Evolutionary conservation across 805 yeast genomes (phyloP).

Genomic region (Ogataea nitratoaversa): DNA sequence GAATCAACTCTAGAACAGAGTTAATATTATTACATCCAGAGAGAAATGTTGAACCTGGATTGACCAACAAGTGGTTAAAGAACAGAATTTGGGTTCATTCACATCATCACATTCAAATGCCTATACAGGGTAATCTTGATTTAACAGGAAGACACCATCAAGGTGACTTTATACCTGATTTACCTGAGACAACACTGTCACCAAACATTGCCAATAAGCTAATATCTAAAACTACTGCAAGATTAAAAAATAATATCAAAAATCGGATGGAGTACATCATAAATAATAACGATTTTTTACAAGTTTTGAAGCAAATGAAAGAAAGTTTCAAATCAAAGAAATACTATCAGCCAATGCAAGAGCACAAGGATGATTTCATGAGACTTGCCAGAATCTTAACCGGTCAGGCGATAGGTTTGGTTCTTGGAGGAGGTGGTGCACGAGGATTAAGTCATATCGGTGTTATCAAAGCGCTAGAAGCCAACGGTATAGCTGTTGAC

Average conservation of each 20-base stretch:
- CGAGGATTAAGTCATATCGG: constrained; percentile 93
- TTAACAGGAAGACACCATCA: background rate
- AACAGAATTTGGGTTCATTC: constrained; percentile 86
- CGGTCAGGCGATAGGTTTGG: constrained; percentile 91
- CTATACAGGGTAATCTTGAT: constrained; percentile 8
- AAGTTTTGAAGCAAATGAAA: constrained; percentile 24
- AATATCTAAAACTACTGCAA: constrained; percentile 22
- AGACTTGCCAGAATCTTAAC: constrained; percentile 85
- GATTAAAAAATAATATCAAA: constrained; percentile 23
- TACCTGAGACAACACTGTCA: background rate
- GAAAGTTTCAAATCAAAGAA: constrained; percentile 21
- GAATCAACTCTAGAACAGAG: constrained; percentile 85
- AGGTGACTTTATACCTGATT: background rate
- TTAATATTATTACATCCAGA: constrained; percentile 81
- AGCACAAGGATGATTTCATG: constrained; percentile 83
- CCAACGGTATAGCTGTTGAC: constrained; percentile 89
- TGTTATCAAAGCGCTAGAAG: constrained; percentile 84
- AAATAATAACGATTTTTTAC: constrained; percentile 27
- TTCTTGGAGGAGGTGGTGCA: constrained; percentile 97
- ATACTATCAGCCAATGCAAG: constrained; percentile 34
- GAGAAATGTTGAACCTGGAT: constrained; percentile 76
- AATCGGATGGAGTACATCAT: constrained; percentile 24
- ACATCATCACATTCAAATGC: constrained; percentile 87
- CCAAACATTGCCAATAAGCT: constrained; percentile 6
- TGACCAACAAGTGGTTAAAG: constrained; percentile 80